Evolutionary conservation across 495 filamentous ascomycete genomes (phyloP), one percentile per base, ranked within the genome.

Genomic region (Aspergillus bertholletiae): DNA sequence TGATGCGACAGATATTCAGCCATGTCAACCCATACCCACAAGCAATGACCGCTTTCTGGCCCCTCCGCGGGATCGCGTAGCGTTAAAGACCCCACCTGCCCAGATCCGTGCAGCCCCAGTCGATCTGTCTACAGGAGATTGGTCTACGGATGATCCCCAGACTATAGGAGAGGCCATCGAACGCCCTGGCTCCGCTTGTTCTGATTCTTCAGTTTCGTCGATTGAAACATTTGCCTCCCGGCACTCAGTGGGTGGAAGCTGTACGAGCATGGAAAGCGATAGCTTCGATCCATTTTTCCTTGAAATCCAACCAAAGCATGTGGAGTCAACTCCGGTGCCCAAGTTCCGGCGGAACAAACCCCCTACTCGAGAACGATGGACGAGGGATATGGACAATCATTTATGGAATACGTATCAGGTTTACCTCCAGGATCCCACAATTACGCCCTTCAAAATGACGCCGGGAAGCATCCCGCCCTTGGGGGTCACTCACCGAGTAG

Each of bases 381-480:
- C 89, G 2, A 81, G 85, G 43, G 88, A 90, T 18, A 95, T 96
- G 90, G 92, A 92, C 69, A 84, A 86, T 32, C 94, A 98, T 65
- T 71, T 98, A 26, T 97, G 95, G 95, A 84, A 88, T 30, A 92
- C 88, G 2, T 97, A 96, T 64, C 75, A 89, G 58, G 67, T 88
- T 9, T 98, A 96, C 64, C 75, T 97, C 11, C 87, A 92, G 58
- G 91, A 97, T 67, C 92, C 94, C 28, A 91, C 87, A 9, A 88
- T 96, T 24, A 98, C 94, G 2, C 94, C 94, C 0, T 93, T 97
- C 73, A 92, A 92, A 61, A 87, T 90, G 74, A 83, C 92, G 15
- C 91, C 93, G 20, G 92, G 90, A 49, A 82, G 83, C 51, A 83
- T 92, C 34, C 94, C 94, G 21, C 94, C 94, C 12, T 78, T 94